Evolutionary conservation across 768 basidiomycete species (phyloP).

Genomic region (Dioszegia crocea): DNA sequence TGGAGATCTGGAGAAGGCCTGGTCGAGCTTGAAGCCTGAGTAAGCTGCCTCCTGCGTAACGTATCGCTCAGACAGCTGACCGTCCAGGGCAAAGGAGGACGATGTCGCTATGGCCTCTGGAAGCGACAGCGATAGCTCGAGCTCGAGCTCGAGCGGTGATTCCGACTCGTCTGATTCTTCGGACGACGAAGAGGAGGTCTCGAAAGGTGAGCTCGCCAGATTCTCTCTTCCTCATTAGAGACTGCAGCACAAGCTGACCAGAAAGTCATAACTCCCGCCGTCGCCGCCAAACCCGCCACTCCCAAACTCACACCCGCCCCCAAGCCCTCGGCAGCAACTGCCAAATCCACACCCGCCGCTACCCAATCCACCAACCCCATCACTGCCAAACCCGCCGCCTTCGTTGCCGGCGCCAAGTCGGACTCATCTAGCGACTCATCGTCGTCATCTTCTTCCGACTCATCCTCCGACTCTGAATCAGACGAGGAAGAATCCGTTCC

Average conservation of each 20-base stretch:
- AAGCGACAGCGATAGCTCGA: constrained; percentile 4
- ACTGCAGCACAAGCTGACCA: neutral
- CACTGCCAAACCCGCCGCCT: neutral
- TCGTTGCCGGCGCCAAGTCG: neutral
- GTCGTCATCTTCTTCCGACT: constrained; percentile 13
- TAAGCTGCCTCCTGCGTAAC: neutral
- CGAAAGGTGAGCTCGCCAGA: neutral
- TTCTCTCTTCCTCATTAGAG: neutral
- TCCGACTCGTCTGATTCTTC: constrained; percentile 3
- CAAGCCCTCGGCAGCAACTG: neutral
- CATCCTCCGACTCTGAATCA: constrained; percentile 31
- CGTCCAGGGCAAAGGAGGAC: constrained; percentile 16
- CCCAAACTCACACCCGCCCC: neutral
- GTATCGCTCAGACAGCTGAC: constrained; percentile 9
- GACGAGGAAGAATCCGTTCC: constrained; percentile 9
- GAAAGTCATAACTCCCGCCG: constrained; percentile 1
- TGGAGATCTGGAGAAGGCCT: constrained; percentile 23
- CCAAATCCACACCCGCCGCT: neutral
- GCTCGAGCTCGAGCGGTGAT: neutral
- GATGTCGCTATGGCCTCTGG: constrained; percentile 24
- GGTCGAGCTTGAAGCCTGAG: constrained; percentile 1
- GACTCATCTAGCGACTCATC: constrained; percentile 7
- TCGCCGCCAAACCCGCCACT: neutral
- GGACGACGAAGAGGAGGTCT: constrained; percentile 1
- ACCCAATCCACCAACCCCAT: neutral